Base-by-base conservation (phyloP, 495 filamentous ascomycete genomes). In the Baudoinia panamericana region DNA sequence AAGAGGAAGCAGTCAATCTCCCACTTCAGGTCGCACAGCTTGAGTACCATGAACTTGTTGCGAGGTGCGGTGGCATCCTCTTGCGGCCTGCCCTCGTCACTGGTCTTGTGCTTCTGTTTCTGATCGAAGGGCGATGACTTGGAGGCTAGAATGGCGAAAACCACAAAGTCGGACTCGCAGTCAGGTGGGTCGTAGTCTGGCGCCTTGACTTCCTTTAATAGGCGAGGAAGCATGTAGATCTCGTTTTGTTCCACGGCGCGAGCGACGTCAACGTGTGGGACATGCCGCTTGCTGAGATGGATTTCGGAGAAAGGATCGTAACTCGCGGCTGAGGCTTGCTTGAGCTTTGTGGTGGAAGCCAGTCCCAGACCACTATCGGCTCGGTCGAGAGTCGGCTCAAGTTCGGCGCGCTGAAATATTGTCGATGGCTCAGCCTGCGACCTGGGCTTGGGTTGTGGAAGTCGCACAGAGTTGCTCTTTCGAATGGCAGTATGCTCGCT, bases 1-100 rank as follows among this genome's bases (percentile, higher is more conserved):
- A 99, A 99, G 21, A 99, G 73, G 53, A 80, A 95, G 19, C 94
- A 72, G 41, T 94, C 85, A 17, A 96, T 58, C 27, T 92, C 84
- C 80, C 80, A 96, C 51, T 82, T 78, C 5, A 96, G 66, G 56
- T 96, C 88, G 4, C 82, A 83, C 11, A 99, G 69, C 6, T 72
- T 78, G 28, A 99, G 65, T 1, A 80, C 82, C 86, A 99, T 95
- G 63, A 87, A 96, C 56, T 87, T 88, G 16, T 50, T 42, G 2
- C 50, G 43, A 11, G 44, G 36, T 8, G 15, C 63, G 1, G 71
- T 65, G 25, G 69, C 69, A 22, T 71, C 68, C 1, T 47, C 43
- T 26, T 43, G 48, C 6, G 48, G 38, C 15, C 29, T 28, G 2
- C 28, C 13, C n/a, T 62, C 66, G 25, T 71, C 69, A 38, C 67